phyloP scores from a whole-genome alignment of 306 rosid genomes.

The Prunus mongolica region DNA sequence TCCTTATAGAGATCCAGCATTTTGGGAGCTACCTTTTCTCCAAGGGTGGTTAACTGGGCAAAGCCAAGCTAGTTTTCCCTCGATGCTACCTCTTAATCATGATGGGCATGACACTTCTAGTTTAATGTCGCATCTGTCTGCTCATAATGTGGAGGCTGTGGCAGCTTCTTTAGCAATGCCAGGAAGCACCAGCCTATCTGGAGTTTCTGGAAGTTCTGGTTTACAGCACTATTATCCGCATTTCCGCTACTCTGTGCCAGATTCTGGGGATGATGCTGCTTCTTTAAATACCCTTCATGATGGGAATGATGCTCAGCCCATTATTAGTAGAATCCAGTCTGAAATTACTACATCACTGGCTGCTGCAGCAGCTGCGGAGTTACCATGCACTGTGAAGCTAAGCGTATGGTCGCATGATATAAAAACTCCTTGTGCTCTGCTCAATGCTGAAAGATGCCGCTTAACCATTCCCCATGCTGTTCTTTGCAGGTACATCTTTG shows the following conservation, averaged over 20 bases:
- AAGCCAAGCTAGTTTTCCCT: slow-evolving; percentile 62
- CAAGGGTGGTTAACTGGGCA: slow-evolving; percentile 94
- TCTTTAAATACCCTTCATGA: slow-evolving; percentile 34
- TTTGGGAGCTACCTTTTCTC: slow-evolving; percentile 83
- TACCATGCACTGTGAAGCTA: slow-evolving; percentile 96
- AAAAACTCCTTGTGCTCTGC: slow-evolving; percentile 60
- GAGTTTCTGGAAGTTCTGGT: slow-evolving; percentile 62
- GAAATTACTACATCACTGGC: slow-evolving; percentile 81
- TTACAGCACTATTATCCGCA: slow-evolving; percentile 45
- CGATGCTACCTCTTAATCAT: slow-evolving; percentile 28
- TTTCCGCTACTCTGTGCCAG: slow-evolving; percentile 44
- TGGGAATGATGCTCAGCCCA: slow-evolving; percentile 60
- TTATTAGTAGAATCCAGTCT: slow-evolving; percentile 62
- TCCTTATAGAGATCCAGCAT: slow-evolving; percentile 49
- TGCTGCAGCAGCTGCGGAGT: slow-evolving; percentile 73
- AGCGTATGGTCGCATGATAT: slow-evolving; percentile 84
- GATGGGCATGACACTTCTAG: slow-evolving; percentile 28
- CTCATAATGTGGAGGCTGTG: slow-evolving; percentile 32
- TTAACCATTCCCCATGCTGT: slow-evolving; percentile 82
- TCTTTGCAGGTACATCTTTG: slow-evolving; percentile 70
- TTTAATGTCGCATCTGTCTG: slow-evolving; percentile 13
- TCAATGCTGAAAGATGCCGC: slow-evolving; percentile 62
- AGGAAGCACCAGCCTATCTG: slow-evolving; percentile 46
- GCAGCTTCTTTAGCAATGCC: slow-evolving; percentile 46
- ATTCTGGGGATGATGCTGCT: slow-evolving; percentile 41